Evolutionary conservation across 352 stramenopile genomes (phyloP).

Genomic region (Phytophthora syringae): DNA sequence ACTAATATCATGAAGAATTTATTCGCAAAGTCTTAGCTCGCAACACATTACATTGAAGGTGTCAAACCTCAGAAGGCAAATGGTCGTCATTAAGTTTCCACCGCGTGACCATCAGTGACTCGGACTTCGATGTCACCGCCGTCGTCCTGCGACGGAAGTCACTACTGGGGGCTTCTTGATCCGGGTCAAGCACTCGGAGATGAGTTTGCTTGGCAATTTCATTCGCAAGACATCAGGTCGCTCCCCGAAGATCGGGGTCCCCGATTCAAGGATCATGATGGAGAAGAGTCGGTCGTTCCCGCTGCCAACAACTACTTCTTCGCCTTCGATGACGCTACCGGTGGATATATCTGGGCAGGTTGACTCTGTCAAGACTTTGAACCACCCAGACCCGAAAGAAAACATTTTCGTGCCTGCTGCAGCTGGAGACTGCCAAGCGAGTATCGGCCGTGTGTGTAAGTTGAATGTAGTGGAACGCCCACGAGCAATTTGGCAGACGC

Average conservation of each 20-base stretch:
- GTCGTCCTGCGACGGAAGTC: conserved; percentile 45
- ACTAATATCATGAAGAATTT: conserved; percentile 13
- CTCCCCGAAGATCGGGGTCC: conserved; percentile 34
- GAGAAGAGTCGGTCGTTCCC: conserved; percentile 24
- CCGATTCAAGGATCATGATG: too few relatives aligned
- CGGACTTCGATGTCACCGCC: conserved; percentile 54
- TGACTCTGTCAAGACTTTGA: conserved; percentile 24
- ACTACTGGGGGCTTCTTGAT: conserved; percentile 54
- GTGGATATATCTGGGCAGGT: conserved; percentile 42
- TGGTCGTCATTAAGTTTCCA: conserved; percentile 21
- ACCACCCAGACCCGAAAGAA: conserved; percentile 4
- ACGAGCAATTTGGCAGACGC: conserved; percentile 12
- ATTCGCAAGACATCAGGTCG: conserved; percentile 45
- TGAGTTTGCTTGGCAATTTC: conserved; percentile 47
- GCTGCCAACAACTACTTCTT: conserved; percentile 52
- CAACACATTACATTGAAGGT: conserved; percentile 29
- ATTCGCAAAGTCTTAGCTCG: background rate
- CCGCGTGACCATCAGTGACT: conserved; percentile 52
- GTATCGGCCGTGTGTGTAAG: conserved; percentile 19
- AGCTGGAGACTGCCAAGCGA: conserved; percentile 11
- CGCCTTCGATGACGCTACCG: conserved; percentile 37
- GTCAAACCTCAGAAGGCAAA: conserved; percentile 39
- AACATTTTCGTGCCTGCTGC: conserved; percentile 23
- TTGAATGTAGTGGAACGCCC: conserved; percentile 24
- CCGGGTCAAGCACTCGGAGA: conserved; percentile 22